Evolutionary conservation across 768 basidiomycete species (phyloP), one percentile per base, ranked within the genome.

Genomic region (Filobasidium wieringae): DNA sequence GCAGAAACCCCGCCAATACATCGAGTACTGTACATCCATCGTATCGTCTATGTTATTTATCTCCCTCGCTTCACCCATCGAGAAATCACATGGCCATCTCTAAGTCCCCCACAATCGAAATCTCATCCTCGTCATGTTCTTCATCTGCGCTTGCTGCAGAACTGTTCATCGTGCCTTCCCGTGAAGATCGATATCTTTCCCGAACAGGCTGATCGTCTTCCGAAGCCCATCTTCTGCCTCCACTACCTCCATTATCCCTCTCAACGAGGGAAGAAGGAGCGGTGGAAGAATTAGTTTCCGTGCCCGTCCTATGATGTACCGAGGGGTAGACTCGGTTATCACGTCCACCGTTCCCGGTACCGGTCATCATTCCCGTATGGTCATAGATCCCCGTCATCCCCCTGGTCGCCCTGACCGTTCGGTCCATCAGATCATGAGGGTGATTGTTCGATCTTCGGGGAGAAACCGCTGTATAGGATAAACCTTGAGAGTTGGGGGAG

Each of bases 91-190:
- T n/a, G n/a, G n/a, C n/a, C 56, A 57, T 57, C 26, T 57, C 56
- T 19, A 57, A 19, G 37, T 57, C 50, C 9, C 56, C 56, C 49
- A 57, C 56, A 19, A 57, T 43, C 56, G 56, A 57, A 17, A 51
- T 49, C 29, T 57, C 56, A 32, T 36, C 47, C 11, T 57, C 56
- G 32, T 57, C 49, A 27, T 56, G 31, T 29, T 34, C 32, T 40
- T 57, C 11, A 26, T 30, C 24, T 34, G 29, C 26, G 31, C 19
- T 26, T 34, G 40, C 41, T 29, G 40, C 55, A 17, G 30, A 34
- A 29, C 40, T 14, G 9, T 24, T 9, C 43, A 43, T 30, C 43
- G 30, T 11, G 39, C 30, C 27, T 52, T 29, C 12, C 8, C 14
- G 8, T 36, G 55, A 30, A n/a, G 11, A 17, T 7, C 54, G 12